Percentiles rank a stretch among this genome's conserved stretches.
phyloP scores from a whole-genome alignment of 495 filamentous ascomycete species.

The Penicillium arizonense region DNA sequence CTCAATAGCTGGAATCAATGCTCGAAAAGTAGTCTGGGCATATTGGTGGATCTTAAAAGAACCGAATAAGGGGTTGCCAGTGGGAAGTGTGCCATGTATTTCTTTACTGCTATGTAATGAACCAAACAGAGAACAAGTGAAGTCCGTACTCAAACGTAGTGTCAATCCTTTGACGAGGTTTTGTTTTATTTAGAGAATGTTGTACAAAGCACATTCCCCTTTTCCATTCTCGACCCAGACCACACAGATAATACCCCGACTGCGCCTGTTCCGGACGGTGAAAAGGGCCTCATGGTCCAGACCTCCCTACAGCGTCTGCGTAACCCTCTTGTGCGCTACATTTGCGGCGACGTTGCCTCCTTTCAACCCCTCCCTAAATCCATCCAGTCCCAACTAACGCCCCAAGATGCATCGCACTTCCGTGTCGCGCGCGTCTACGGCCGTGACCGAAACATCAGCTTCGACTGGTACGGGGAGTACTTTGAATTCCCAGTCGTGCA shows the following conservation, averaged over 20 bases:
- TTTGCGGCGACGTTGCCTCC: constrained; percentile 31
- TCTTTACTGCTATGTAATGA: not conserved
- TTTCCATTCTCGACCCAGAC: no score
- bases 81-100: not conserved
- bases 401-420: constrained; percentile 6
- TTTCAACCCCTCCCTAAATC: constrained; percentile 15
- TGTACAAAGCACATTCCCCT: no score
- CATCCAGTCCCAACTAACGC: not conserved
- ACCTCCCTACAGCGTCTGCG: constrained; percentile 27
- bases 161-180: not conserved
- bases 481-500: constrained; percentile 18
- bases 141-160: not conserved
- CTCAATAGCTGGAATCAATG: not conserved
- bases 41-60: not conserved
- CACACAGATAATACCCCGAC: no score
- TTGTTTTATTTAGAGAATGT: not conserved
- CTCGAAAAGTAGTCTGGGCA: no score
- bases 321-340: constrained; percentile 31
- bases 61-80: not conserved
- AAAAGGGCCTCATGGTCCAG: constrained; percentile 21
- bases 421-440: constrained; percentile 22
- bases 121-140: not conserved
- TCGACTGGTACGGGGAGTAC: constrained; percentile 27
- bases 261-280: constrained; percentile 18
- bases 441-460: constrained; percentile 28